Percentiles rank a stretch among this genome's conserved stretches.
Conservation (phyloP, 192 early-diverging fungal species). For the Umbelopsis vinacea region DNA sequence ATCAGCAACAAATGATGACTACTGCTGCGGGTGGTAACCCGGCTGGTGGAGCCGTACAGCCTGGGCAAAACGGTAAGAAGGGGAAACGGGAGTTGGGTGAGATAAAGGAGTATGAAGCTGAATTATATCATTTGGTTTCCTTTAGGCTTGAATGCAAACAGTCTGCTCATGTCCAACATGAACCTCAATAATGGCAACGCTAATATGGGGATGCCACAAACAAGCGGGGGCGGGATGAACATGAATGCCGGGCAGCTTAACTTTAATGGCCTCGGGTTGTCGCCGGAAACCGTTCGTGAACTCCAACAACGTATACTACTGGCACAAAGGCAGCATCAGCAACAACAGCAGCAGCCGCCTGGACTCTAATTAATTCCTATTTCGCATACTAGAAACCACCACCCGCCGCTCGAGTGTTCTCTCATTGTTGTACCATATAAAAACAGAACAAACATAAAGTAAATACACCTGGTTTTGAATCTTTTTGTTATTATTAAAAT, state of each 20-base stretch:
- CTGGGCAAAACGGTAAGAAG: slow-evolving; percentile 30
- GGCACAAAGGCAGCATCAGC: slow-evolving; percentile 25
- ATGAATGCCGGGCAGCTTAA: slow-evolving; percentile 25
- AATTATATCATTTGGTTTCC: too few species aligned
- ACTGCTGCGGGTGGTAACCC: slow-evolving; percentile 16
- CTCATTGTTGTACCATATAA: slow-evolving; percentile 4
- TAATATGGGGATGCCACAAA: slow-evolving; percentile 16
- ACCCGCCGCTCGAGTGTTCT: neutral
- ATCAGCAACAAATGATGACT: slow-evolving; percentile 31
- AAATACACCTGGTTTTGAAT: neutral
- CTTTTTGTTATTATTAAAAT: slow-evolving; percentile 1
- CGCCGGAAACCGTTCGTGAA: slow-evolving; percentile 25
- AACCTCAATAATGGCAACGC: slow-evolving; percentile 27
- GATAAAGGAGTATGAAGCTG: too few species aligned
- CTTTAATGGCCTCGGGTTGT: neutral
- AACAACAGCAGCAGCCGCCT: slow-evolving; percentile 35
- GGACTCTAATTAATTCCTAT: slow-evolving; percentile 19
- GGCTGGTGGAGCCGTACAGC: slow-evolving; percentile 1
- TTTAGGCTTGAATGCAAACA: slow-evolving; percentile 36
- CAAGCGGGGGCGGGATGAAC: slow-evolving; percentile 17
- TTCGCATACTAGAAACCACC: too few species aligned
- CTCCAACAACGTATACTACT: slow-evolving; percentile 27
- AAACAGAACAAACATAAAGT: neutral
- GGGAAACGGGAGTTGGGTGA: neutral
- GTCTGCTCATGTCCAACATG: slow-evolving; percentile 42